Evolutionary conservation across 306 rosid species (phyloP).

Genomic region (Mucuna pruriens): DNA sequence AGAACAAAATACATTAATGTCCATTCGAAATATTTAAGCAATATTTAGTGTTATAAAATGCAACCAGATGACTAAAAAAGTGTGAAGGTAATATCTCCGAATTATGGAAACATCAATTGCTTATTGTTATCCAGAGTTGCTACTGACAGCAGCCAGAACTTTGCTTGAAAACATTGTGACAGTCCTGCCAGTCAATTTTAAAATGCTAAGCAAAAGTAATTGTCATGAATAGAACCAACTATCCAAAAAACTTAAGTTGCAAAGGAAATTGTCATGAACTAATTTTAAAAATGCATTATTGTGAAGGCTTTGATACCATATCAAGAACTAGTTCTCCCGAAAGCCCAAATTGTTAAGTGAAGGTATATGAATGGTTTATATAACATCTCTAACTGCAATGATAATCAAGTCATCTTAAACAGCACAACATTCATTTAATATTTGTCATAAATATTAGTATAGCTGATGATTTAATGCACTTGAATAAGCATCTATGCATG

Average conservation of each 20-base stretch:
- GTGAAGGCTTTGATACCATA: neutral
- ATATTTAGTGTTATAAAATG: neutral
- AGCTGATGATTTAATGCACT: neutral
- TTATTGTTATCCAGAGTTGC: neutral
- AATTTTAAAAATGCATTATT: conserved; percentile 17
- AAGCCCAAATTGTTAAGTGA: neutral
- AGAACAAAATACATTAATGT: neutral
- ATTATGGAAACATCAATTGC: neutral
- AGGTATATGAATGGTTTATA: neutral
- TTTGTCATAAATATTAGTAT: neutral
- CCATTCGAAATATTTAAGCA: neutral
- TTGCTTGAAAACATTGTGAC: neutral
- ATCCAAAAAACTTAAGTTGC: neutral
- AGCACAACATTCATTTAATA: neutral
- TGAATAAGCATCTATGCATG: neutral
- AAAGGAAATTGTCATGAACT: neutral
- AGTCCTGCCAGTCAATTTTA: neutral
- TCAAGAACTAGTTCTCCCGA: neutral
- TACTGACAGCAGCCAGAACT: neutral
- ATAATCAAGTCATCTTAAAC: neutral
- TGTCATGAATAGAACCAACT: neutral
- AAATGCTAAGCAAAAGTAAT: neutral
- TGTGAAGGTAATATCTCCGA: neutral
- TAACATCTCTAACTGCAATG: neutral
- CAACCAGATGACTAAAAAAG: neutral